These are phyloP conservation scores for Pseudocercospora eumusae DNA, from an alignment of 2,329 filamentous ascomycete genomes.

Conservation along the genomic window DNA sequence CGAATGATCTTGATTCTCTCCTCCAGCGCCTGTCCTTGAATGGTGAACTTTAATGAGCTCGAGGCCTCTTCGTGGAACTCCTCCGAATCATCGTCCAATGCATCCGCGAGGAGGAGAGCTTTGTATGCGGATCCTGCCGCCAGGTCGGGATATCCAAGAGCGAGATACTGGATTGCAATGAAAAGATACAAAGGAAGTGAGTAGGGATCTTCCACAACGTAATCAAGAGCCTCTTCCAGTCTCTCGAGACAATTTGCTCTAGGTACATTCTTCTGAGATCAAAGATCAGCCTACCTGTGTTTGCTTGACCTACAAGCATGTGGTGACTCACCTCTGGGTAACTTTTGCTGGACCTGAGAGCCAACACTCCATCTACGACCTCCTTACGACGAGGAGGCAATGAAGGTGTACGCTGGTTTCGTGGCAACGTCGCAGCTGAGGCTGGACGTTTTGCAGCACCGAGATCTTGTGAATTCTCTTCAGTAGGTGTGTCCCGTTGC, in stretches of 20 bases:
- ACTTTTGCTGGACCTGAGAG: constrained; percentile 17
- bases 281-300: constrained; percentile 25
- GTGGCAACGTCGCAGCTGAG: neutral
- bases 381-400: neutral
- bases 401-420: neutral
- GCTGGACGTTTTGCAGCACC: neutral
- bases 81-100: constrained; percentile 73
- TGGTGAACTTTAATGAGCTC: constrained; percentile 44
- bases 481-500: neutral
- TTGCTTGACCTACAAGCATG: neutral
- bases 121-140: constrained; percentile 88
- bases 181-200: constrained; percentile 44
- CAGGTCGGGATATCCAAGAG: constrained; percentile 84
- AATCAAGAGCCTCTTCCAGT: constrained; percentile 19
- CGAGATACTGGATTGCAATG: constrained; percentile 69
- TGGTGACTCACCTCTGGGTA: constrained; percentile 29
- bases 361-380: constrained; percentile 8
- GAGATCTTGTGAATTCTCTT: neutral
- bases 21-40: constrained; percentile 42
- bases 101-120: constrained; percentile 82
- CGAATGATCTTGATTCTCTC: constrained; percentile 38
- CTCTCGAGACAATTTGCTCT: constrained; percentile 17
- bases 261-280: constrained; percentile 15
- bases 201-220: constrained; percentile 25
- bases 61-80: constrained; percentile 75